Evolutionary conservation across 116 monocot species (phyloP).

Genomic region (Phalaenopsis hybrid): DNA sequence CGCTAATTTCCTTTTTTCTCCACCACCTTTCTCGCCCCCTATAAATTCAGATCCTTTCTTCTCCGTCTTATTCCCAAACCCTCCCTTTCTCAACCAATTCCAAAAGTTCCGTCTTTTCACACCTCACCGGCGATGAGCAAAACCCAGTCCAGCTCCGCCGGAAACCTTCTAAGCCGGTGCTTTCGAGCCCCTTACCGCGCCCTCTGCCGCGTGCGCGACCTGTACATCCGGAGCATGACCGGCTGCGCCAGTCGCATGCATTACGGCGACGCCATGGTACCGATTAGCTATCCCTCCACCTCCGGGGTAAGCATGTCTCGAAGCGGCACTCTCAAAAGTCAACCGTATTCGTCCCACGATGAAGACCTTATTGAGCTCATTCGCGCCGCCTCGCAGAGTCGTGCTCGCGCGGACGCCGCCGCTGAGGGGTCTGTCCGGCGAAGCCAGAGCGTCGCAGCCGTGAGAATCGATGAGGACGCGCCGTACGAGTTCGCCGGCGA

Average conservation of each 20-base stretch:
- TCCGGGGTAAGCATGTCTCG: background rate
- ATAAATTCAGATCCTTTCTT: background rate
- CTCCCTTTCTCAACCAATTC: background rate
- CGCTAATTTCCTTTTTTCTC: background rate
- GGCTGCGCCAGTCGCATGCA: conserved; percentile 12
- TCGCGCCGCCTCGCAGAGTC: conserved; percentile 12
- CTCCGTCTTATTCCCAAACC: background rate
- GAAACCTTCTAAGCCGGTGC: conserved; percentile 7
- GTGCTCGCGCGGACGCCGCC: background rate
- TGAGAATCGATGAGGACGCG: conserved; percentile 39
- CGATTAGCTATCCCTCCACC: conserved; percentile 1
- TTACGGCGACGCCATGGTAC: background rate
- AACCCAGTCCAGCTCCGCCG: background rate
- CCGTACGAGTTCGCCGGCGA: conserved; percentile 24
- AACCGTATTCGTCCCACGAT: conserved; percentile 6
- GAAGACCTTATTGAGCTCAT: conserved; percentile 19
- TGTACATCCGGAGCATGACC: conserved; percentile 18
- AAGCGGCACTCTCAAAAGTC: background rate
- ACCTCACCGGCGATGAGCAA: conserved; percentile 10
- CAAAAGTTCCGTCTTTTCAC: background rate
- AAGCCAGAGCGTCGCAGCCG: conserved; percentile 34
- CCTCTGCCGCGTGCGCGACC: conserved; percentile 11
- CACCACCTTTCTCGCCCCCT: background rate
- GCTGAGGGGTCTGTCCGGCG: conserved; percentile 2
- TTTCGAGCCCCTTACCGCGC: conserved; percentile 7